Conservation (phyloP, 768 basidiomycete genomes). For the Multifurca ochricompacta region DNA sequence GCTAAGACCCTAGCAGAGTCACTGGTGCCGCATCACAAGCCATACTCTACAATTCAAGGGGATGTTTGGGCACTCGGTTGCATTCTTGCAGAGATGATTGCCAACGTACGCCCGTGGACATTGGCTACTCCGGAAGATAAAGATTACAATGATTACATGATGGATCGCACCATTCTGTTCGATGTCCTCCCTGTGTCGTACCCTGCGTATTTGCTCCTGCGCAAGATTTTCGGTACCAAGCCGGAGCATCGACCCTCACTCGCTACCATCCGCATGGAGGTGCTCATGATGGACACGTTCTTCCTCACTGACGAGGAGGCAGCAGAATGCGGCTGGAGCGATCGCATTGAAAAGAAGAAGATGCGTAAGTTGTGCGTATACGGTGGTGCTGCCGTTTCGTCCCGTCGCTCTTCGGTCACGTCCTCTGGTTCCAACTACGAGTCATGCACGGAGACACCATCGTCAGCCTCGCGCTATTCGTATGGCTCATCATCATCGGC, state of each 20-base stretch:
- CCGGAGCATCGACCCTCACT: constrained; percentile 57
- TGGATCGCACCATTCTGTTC: neutral
- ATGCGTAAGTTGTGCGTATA: neutral
- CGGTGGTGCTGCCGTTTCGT: neutral
- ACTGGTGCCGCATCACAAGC: neutral
- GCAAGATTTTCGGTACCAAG: constrained; percentile 54
- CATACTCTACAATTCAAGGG: constrained; percentile 5
- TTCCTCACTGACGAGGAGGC: constrained; percentile 45
- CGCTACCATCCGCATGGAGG: constrained; percentile 46
- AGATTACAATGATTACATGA: neutral
- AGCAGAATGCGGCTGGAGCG: neutral
- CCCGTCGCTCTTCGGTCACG: neutral
- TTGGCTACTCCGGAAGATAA: neutral
- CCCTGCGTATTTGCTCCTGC: constrained; percentile 38
- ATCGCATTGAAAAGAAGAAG: neutral
- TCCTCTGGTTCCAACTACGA: neutral
- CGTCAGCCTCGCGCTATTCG: neutral
- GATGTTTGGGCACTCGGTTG: constrained; percentile 17
- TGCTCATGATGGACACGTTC: constrained; percentile 53
- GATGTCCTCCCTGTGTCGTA: constrained; percentile 26
- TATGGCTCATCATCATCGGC: neutral
- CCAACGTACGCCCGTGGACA: neutral
- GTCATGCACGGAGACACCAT: neutral
- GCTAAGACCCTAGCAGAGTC: constrained; percentile 1
- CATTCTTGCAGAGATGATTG: constrained; percentile 13